phyloP scores from a whole-genome alignment of 2,329 filamentous ascomycete genomes.

The Colletotrichum caudatum region DNA sequence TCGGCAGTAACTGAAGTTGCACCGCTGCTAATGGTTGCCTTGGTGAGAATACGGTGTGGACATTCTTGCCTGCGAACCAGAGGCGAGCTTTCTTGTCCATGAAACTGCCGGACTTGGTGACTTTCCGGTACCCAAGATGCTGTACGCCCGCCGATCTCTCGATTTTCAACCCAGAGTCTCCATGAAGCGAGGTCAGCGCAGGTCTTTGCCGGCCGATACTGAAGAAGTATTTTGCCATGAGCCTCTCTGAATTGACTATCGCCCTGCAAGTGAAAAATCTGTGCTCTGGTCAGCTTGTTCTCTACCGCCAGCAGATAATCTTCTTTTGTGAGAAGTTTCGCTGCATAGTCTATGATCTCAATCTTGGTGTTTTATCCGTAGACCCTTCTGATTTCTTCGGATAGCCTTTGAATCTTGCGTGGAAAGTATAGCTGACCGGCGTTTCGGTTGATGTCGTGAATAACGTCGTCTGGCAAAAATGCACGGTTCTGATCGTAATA shows the following conservation, averaged over 20 bases:
- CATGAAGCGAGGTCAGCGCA: neutral
- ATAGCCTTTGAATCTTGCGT: neutral
- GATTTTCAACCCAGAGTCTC: neutral
- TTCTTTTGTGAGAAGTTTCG: neutral
- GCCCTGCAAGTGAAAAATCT: neutral
- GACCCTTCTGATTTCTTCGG: neutral
- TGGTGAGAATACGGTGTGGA: neutral
- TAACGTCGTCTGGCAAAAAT: neutral
- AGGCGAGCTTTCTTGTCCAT: neutral
- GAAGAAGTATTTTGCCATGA: neutral
- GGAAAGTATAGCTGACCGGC: neutral
- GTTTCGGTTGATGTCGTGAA: neutral
- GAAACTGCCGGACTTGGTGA: neutral
- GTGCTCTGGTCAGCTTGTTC: fast-evolving
- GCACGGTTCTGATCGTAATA: neutral
- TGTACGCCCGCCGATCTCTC: neutral
- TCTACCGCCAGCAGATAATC: fast-evolving
- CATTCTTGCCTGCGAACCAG: neutral
- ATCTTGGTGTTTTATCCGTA: neutral
- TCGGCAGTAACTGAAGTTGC: neutral
- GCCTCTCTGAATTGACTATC: neutral
- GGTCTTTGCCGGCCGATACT: neutral
- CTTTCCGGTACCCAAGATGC: neutral
- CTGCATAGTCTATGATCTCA: neutral
- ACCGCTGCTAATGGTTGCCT: neutral